phyloP scores from a whole-genome alignment of 257 asterid genomes.

The Catharanthus roseus region DNA sequence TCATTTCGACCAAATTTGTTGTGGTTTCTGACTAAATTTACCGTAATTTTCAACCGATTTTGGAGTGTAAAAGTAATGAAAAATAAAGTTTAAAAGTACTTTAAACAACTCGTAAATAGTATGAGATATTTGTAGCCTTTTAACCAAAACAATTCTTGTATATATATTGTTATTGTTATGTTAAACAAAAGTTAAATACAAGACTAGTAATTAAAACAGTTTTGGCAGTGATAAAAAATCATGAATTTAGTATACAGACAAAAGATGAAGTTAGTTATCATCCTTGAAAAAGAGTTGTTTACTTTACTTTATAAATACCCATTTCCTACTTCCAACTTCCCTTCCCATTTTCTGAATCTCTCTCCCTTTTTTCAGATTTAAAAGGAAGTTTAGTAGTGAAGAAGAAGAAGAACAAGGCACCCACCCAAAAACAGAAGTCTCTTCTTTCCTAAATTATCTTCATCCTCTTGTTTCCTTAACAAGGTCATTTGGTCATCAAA shows the following conservation, averaged over 20 bases:
- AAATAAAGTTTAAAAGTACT: too few relatives aligned
- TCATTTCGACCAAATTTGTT: too few relatives aligned
- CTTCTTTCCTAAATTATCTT: constrained; percentile 19
- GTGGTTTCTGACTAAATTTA: too few relatives aligned
- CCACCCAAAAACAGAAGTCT: too few relatives aligned
- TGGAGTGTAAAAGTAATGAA: too few relatives aligned
- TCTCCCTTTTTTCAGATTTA: constrained; percentile 24
- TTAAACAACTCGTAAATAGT: too few relatives aligned
- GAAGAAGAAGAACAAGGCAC: too few relatives aligned
- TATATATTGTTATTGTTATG: too few relatives aligned
- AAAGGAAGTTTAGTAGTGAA: constrained; percentile 19
- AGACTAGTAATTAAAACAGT: not conserved
- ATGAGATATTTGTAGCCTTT: too few relatives aligned
- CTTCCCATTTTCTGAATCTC: constrained; percentile 44
- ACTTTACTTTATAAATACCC: constrained; percentile 38
- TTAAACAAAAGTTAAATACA: not conserved
- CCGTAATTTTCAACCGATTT: too few relatives aligned
- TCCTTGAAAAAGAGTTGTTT: constrained; percentile 4
- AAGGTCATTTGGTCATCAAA: constrained; percentile 19
- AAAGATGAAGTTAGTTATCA: constrained; percentile 15
- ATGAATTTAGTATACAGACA: not conserved
- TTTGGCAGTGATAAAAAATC: constrained; percentile 3
- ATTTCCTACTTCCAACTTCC: constrained; percentile 21
- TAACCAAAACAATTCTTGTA: too few relatives aligned
- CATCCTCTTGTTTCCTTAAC: constrained; percentile 17